Base-by-base conservation (phyloP, 495 filamentous ascomycete species). In the Cercophora sp. region DNA sequence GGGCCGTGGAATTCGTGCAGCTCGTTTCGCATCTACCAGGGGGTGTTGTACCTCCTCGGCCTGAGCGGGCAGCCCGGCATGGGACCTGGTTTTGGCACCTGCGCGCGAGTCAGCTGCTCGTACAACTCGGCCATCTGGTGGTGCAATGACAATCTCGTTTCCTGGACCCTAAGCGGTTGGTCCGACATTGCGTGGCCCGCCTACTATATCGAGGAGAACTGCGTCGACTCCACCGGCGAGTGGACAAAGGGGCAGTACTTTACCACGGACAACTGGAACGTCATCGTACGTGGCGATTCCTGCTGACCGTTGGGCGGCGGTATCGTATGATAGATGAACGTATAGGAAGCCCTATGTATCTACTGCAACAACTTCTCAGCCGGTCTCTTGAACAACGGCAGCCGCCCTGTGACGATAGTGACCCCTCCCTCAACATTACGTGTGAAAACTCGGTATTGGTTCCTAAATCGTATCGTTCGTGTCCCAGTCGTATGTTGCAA, bases 111-210 rank as follows among this genome's bases (percentile, higher is more conserved):
- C 8, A 55, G 47, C 20, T 68, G 65, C 35, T 48, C 41, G 0
- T 62, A 57, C 23, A 29, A 54, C 23, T 42, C 49, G 8, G 63
- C 50, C 4, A 66, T 68, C 11, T 64, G 24, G 15, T 68, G 63
- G 58, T 68, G 65, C 36, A 68, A 68, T 19, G 63, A 66, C 24
- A 18, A 39, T 20, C 11, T 3, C 8, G 36, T 39, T 20, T 2
- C 2, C 16, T 20, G 18, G 3, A 2, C 1, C 5, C 36, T 39
- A 8, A 4, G 22, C 5, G 36, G 2, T 6, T 39, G 10, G 11
- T 19, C 1, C 5, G 4, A 8, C n/a, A n/a, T 39, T 10, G 36
- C 36, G 2, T 18, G 36, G 10, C 16, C 16, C 36, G 36, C 36
- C 1, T 39, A 39, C 36, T 8, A 8, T 20, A n/a, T 39, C n/a